Conservation (phyloP, 108 stramenopile genomes). For the Cyclotella cryptica region DNA sequence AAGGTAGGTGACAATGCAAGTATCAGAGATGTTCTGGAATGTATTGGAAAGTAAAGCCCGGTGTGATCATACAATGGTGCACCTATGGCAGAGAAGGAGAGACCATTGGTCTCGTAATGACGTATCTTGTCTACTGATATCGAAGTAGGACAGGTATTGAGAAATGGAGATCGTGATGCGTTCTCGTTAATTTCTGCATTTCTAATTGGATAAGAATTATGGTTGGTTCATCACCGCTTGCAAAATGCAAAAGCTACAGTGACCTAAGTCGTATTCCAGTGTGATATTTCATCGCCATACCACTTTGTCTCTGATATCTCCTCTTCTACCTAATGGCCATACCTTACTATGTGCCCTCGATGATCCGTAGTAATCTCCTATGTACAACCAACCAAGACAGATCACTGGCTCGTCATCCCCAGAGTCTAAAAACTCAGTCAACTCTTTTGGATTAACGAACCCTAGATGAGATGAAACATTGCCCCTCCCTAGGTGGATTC, state of each 20-base stretch:
- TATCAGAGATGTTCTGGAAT: slow-evolving; percentile 43
- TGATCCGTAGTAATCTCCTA: slow-evolving; percentile 38
- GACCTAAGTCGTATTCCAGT: no score
- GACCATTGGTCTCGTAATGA: no score
- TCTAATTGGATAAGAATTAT: no score
- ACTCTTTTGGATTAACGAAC: slow-evolving; percentile 28
- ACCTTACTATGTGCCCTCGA: slow-evolving; percentile 7
- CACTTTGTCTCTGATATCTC: slow-evolving; percentile 30
- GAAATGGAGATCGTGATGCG: no score
- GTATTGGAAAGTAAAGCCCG: slow-evolving; percentile 11
- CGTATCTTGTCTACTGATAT: no score
- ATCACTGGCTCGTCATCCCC: slow-evolving; percentile 13
- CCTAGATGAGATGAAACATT: not conserved
- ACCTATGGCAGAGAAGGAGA: no score
- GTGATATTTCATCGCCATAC: slow-evolving; percentile 1
- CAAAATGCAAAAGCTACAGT: no score
- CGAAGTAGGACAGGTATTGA: no score
- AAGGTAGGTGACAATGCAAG: slow-evolving; percentile 56
- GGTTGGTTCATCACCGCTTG: no score
- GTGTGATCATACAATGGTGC: no score
- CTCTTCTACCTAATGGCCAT: slow-evolving; percentile 46
- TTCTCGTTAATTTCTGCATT: no score
- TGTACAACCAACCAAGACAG: slow-evolving; percentile 53
- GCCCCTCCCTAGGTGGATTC: slow-evolving; percentile 5
- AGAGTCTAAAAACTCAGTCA: slow-evolving; percentile 22